Evolutionary conservation across 1,139 yeast species (phyloP).

Genomic region (Debaryomycetaceae sp.): DNA sequence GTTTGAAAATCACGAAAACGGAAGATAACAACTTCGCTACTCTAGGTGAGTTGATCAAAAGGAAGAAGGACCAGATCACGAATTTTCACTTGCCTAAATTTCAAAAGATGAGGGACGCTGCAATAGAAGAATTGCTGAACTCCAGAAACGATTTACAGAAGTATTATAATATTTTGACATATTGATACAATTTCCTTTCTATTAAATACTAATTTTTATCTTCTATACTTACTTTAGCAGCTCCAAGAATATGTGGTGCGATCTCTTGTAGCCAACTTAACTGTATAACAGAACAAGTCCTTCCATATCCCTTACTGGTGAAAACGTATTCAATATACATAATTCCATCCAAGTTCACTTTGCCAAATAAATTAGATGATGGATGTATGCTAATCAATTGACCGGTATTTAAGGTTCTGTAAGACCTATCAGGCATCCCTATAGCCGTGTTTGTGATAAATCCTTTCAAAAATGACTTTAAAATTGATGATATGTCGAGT

Average conservation of each 20-base stretch:
- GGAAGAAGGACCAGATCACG: conserved; percentile 8
- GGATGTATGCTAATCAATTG: conserved; percentile 88
- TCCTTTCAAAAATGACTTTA: conserved; percentile 80
- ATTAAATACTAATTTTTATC: not conserved
- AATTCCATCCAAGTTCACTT: conserved; percentile 72
- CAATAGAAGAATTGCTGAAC: conserved; percentile 5
- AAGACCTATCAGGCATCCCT: conserved; percentile 93
- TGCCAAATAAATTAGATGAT: conserved; percentile 82
- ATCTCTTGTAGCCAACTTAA: conserved; percentile 83
- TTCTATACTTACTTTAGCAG: conserved; percentile 20
- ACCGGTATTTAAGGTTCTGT: conserved; percentile 78
- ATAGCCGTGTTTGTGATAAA: conserved; percentile 84
- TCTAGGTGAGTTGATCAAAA: conserved; percentile 7
- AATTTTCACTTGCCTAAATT: conserved; percentile 8
- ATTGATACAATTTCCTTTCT: conserved; percentile 7
- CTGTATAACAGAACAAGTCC: conserved; percentile 82
- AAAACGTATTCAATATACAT: conserved; percentile 94
- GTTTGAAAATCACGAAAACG: conserved; percentile 5
- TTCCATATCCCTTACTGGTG: conserved; percentile 89
- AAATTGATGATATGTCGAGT: conserved; percentile 55
- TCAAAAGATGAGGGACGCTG: conserved; percentile 3
- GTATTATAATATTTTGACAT: conserved; percentile 10
- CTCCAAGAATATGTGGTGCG: conserved; percentile 66
- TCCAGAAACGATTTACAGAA: conserved; percentile 7
- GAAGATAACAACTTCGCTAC: conserved; percentile 1